phyloP scores from a whole-genome alignment of 192 early-diverging fungal genomes.

The Phlyctochytrium arcticum region DNA sequence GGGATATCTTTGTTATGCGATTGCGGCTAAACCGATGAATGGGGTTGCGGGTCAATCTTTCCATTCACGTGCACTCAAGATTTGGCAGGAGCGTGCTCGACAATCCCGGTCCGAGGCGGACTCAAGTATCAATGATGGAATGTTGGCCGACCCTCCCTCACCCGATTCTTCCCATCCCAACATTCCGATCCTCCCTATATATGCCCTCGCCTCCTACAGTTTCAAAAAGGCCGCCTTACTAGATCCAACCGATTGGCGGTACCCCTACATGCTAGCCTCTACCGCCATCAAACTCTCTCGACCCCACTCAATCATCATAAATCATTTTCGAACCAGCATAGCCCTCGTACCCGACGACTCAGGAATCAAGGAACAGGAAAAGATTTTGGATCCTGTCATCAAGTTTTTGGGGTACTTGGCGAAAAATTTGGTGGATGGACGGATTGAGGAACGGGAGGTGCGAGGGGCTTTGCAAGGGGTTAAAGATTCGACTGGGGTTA shows the following conservation, averaged over 20 bases:
- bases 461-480: too few species aligned
- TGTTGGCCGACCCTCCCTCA: too few species aligned
- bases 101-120: too few species aligned
- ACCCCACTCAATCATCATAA: neutral
- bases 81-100: too few species aligned
- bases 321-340: slow-evolving; percentile 14
- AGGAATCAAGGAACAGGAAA: slow-evolving; percentile 51
- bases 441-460: too few species aligned
- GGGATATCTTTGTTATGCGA: slow-evolving; percentile 33
- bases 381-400: slow-evolving; percentile 57
- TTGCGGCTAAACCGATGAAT: slow-evolving; percentile 26
- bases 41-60: too few species aligned
- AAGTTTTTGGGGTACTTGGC: slow-evolving; percentile 53
- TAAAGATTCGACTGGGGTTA: too few species aligned
- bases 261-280: slow-evolving; percentile 28
- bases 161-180: too few species aligned
- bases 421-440: too few species aligned
- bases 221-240: slow-evolving; percentile 16
- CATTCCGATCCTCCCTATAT: too few species aligned
- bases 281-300: neutral
- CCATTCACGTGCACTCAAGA: too few species aligned
- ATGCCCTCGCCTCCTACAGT: slow-evolving; percentile 18
- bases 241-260: slow-evolving; percentile 28
- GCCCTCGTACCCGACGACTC: slow-evolving; percentile 29
- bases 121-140: too few species aligned